Conservation (phyloP, 176 grass and related monocot genomes). For the Eragrostis nindensis region DNA sequence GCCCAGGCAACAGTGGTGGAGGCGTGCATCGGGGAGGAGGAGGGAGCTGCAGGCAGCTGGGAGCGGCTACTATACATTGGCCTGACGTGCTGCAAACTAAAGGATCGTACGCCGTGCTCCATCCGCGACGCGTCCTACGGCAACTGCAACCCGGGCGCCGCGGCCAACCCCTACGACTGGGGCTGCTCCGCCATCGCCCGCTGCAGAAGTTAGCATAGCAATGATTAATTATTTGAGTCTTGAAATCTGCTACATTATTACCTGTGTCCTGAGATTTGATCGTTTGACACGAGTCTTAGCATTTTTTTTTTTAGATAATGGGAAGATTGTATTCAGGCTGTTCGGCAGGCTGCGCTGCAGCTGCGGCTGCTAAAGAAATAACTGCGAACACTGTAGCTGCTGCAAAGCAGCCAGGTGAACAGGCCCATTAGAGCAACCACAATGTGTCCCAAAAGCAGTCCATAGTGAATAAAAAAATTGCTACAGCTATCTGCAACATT, state of each 20-base stretch:
- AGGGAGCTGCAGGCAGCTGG: conserved; percentile 37
- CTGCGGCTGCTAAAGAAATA: too few relatives aligned
- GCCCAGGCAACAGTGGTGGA: conserved; percentile 28
- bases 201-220: conserved; percentile 60
- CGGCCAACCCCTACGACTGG: conserved; percentile 64
- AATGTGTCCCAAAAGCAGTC: too few relatives aligned
- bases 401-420: background rate
- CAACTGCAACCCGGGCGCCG: conserved; percentile 59
- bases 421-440: too few relatives aligned
- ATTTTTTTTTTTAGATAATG: too few relatives aligned
- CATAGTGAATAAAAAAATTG: too few relatives aligned
- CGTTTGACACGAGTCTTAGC: too few relatives aligned
- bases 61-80: conserved; percentile 48
- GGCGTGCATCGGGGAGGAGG: conserved; percentile 12
- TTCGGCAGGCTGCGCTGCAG: too few relatives aligned
- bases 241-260: too few relatives aligned
- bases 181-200: conserved; percentile 63
- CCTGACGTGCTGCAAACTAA: conserved; percentile 53
- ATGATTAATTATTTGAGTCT: too few relatives aligned
- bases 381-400: background rate
- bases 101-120: conserved; percentile 47
- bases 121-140: conserved; percentile 57
- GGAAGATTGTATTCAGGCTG: too few relatives aligned
- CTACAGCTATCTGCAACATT: too few relatives aligned
- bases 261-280: too few relatives aligned